Percentiles rank a stretch among this genome's conserved stretches.
Evolutionary conservation across 257 asterid species (phyloP).

Genomic region (Solanum megistacrolobum): DNA sequence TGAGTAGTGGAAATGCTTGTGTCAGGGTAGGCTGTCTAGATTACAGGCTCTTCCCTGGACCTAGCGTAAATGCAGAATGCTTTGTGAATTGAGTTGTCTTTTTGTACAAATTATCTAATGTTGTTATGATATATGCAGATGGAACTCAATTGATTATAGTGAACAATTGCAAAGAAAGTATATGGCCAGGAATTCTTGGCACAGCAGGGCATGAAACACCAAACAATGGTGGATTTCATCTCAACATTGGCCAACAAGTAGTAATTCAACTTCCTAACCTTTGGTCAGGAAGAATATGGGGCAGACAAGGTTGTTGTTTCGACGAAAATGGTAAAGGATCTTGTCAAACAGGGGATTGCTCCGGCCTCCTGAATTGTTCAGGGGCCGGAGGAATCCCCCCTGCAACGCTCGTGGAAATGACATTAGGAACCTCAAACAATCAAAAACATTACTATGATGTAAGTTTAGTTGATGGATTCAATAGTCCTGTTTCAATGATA

Average conservation of each 20-base stretch:
- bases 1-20: background rate
- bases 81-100: background rate
- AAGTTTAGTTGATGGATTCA: constrained; percentile 77
- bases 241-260: constrained; percentile 27
- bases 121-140: constrained; percentile 28
- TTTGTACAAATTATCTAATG: background rate
- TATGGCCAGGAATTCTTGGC: constrained; percentile 80
- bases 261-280: constrained; percentile 34
- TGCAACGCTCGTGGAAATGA: constrained; percentile 70
- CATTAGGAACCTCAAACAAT: constrained; percentile 40
- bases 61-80: background rate
- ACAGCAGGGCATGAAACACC: constrained; percentile 43
- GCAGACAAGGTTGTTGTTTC: constrained; percentile 62
- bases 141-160: constrained; percentile 42
- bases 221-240: constrained; percentile 53
- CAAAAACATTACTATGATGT: constrained; percentile 64
- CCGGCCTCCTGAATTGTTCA: constrained; percentile 39
- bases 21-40: background rate
- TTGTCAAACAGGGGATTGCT: constrained; percentile 76
- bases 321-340: constrained; percentile 39
- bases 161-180: constrained; percentile 57
- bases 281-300: constrained; percentile 93
- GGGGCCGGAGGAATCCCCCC: constrained; percentile 61
- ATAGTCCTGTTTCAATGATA: constrained; percentile 54
- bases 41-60: background rate